These are phyloP conservation scores for Colletotrichum abscissum DNA, from an alignment of 2,329 filamentous ascomycete species.

Conservation along the genomic window DNA sequence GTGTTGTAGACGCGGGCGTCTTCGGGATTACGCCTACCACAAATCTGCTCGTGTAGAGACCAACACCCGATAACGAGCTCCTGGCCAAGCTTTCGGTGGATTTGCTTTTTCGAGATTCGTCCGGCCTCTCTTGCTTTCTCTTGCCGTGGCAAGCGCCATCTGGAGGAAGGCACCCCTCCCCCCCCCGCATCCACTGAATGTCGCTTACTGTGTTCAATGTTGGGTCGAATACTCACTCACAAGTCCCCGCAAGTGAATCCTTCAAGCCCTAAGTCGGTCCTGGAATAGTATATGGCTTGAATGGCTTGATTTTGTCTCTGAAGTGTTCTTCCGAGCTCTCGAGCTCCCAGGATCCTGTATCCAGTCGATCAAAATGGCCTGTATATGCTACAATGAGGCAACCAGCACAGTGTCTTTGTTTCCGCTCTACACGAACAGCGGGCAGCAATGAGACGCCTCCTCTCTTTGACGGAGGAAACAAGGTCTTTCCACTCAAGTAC, in stretches of 20 bases:
- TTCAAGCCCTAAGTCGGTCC: background rate
- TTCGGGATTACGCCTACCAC: no score
- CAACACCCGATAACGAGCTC: no score
- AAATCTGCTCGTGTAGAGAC: no score
- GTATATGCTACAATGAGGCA: background rate
- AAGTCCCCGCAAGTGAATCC: slow-evolving; percentile 1
- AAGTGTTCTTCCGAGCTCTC: background rate
- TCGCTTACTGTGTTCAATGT: background rate
- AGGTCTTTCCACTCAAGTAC: background rate
- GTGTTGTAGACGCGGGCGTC: no score
- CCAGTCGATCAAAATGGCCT: background rate
- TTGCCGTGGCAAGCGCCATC: no score
- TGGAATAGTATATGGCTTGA: no score
- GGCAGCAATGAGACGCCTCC: background rate
- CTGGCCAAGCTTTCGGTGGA: no score
- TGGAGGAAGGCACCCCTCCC: no score
- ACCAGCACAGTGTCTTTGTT: background rate
- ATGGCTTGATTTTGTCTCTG: background rate
- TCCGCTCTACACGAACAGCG: background rate
- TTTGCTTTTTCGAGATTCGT: no score
- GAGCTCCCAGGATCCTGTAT: background rate
- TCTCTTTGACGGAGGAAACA: background rate
- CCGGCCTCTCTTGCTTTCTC: no score
- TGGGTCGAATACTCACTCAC: background rate
- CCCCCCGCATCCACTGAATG: background rate